Conservation (phyloP, 129 eudicot genomes). For the sunflower (Helianthus annuus) region DNA sequence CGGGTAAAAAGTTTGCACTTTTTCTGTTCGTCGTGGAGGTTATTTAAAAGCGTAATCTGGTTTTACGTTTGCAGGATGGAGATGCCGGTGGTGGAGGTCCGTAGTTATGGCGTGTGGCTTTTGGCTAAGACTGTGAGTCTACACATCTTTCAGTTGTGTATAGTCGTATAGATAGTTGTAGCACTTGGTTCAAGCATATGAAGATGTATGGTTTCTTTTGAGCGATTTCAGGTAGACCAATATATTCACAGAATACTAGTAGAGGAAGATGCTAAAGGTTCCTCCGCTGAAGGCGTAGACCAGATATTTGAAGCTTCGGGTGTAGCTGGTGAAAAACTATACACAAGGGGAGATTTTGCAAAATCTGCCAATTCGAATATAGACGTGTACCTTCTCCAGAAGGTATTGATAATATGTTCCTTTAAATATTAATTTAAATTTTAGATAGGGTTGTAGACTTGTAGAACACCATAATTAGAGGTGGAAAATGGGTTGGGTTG, state of each 20-base stretch:
- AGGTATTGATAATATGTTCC: constrained; percentile 45
- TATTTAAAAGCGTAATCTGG: constrained; percentile 32
- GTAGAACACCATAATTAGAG: neutral
- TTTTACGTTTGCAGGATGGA: constrained; percentile 69
- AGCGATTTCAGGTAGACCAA: constrained; percentile 75
- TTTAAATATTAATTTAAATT: neutral
- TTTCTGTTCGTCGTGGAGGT: constrained; percentile 26
- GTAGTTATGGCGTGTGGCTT: constrained; percentile 96
- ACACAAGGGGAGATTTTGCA: constrained; percentile 87
- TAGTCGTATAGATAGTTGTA: neutral
- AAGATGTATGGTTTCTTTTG: constrained; percentile 7
- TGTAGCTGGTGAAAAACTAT: constrained; percentile 64
- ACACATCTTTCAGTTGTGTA: constrained; percentile 5
- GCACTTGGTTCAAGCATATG: neutral
- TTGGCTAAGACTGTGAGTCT: constrained; percentile 89
- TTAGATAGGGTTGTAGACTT: constrained; percentile 16
- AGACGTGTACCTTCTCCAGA: constrained; percentile 78
- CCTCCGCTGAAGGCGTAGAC: constrained; percentile 43
- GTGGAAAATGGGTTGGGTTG: too few species aligned
- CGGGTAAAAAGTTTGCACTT: constrained; percentile 53
- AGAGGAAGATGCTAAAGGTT: constrained; percentile 72
- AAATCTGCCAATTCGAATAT: constrained; percentile 60
- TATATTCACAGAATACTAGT: constrained; percentile 89
- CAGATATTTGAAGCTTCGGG: constrained; percentile 70
- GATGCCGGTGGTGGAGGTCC: constrained; percentile 98